phyloP scores from a whole-genome alignment of 345 rosid genomes.

The Eucalyptus fibrosa region DNA sequence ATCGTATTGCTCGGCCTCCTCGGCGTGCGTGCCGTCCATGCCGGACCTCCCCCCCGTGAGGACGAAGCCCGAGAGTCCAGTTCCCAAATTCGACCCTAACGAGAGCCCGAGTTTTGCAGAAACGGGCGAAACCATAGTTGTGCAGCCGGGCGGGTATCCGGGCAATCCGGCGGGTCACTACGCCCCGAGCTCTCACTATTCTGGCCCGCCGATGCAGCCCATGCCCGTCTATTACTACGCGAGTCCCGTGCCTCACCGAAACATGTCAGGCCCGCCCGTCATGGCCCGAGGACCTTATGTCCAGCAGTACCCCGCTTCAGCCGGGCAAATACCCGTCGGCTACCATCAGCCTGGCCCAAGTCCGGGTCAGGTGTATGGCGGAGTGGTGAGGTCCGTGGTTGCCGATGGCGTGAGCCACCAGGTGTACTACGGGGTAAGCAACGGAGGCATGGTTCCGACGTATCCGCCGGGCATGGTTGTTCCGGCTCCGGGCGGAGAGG shows the following conservation, averaged over 20 bases:
- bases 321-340: conserved; percentile 53
- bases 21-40: conserved; percentile 33
- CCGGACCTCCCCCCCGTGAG: conserved; percentile 65
- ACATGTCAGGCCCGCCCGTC: conserved; percentile 33
- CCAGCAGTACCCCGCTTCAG: conserved; percentile 30
- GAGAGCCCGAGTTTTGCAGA: conserved; percentile 4
- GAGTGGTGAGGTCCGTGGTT: conserved; percentile 21
- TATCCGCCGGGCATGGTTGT: conserved; percentile 42
- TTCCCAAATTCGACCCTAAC: conserved; percentile 5
- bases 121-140: conserved; percentile 14
- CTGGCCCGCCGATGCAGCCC: conserved; percentile 28
- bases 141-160: conserved; percentile 26
- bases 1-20: conserved; percentile 58
- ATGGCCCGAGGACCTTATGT: conserved; percentile 31
- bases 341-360: conserved; percentile 44
- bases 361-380: conserved; percentile 50
- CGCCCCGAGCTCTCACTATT: conserved; percentile 34
- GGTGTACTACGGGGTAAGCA: conserved; percentile 51
- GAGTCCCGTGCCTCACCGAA: conserved; percentile 28
- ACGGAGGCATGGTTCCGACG: conserved; percentile 31
- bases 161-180: conserved; percentile 52
- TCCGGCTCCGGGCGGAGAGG: conserved; percentile 43
- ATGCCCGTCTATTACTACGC: conserved; percentile 63
- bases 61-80: conserved; percentile 51
- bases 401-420: conserved; percentile 27